Evolutionary conservation across 2,329 filamentous ascomycete genomes (phyloP), one percentile per base, ranked within the genome.

Genomic region (Diaporthe ilicicola): DNA sequence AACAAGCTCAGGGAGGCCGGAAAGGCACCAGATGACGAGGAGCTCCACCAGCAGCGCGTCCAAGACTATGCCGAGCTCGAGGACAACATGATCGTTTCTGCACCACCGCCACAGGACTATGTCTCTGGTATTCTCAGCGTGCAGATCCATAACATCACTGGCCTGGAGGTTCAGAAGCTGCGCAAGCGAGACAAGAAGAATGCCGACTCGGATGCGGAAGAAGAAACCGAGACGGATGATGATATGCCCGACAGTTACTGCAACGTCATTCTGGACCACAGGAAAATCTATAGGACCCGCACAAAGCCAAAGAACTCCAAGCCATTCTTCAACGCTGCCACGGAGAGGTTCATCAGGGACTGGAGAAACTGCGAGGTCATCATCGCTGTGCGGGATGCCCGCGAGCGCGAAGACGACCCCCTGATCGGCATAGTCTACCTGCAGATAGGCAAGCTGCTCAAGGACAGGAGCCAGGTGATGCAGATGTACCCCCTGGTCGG

Each of bases 301-400:
- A 93, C 92, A 0, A 94, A 94, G 80, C 92, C 92, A 1, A 93
- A 93, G 81, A 94, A 93, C 73, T 87, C 90, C 0, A 93, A 93
- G 75, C 92, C 92, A 0, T 94, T 94, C 79, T 94, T 92, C 84
- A 94, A 94, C 74, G 92, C 92, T 3, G 91, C 91, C 7, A 93
- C 89, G 2, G 92, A 94, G 78, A 87, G 91, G 6, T 93, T 93
- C 73, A 85, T 94, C 48, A 84, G 88, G 15, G 90, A 94, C 77
- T 93, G 91, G 87, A 84, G 83, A 19, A 88, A 86, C 15, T 87
- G 90, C 1, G 91, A 94, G 77, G 84, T 94, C 39, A 90, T 92
- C 74, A 82, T 94, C 37, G 85, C 87, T 1, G 91, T 93, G 1
- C 87, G 91, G 13, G 92, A 94, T 76, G 84, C 88, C 24, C 86